Base-by-base conservation (phyloP, 371 early-diverging fungal genomes). In the Mortierella sp. region DNA sequence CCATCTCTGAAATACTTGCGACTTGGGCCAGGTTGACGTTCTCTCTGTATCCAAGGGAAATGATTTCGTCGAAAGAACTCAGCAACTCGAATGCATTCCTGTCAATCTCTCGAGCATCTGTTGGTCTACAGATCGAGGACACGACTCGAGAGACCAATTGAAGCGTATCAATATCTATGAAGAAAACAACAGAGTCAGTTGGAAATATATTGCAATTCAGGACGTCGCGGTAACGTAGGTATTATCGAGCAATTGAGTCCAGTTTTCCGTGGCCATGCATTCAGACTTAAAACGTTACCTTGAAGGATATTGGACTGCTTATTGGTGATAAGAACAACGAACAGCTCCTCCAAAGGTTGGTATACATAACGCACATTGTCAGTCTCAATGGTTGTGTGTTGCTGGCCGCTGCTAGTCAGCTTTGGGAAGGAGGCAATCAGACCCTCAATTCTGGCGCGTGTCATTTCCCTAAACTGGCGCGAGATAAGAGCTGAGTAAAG, bases 351-450 rank as follows among this genome's bases (percentile, higher is more conserved):
- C 63, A 97, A 88, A n/a, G 98, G 98, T 86, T 98, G 94, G 86
- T 97, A 99, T 56, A 98, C 96, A 77, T 96, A 99, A 63, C 99
- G 95, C 23, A 99, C 96, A 59, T 94, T 87, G 43, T 98, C 99
- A 0, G 97, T 98, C 76, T 99, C 98, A 42, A 98, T 93, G 47
- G 95, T 97, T 17, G 99, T 98, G 75, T 98, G 98, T 86, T 99
- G 97, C 74, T 96, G 94, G 19, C 94, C 94, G 6, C 91, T 85
- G 60, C 93, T 91, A 64, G 97, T 94, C 64, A 99, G 88, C 84
- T 97, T 98, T 8, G 99, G 98, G 75, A 98, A 98, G 51, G 97
- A 96, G 15, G 96, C 94, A 60, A 98, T 85, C 54, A 98, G 87
- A 19, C 97, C 98, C 83, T 98, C 99, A 71, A 98, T 97, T 72